Conservation (phyloP, 192 early-diverging fungal species). For the Rhizoclosmatium sp. region DNA sequence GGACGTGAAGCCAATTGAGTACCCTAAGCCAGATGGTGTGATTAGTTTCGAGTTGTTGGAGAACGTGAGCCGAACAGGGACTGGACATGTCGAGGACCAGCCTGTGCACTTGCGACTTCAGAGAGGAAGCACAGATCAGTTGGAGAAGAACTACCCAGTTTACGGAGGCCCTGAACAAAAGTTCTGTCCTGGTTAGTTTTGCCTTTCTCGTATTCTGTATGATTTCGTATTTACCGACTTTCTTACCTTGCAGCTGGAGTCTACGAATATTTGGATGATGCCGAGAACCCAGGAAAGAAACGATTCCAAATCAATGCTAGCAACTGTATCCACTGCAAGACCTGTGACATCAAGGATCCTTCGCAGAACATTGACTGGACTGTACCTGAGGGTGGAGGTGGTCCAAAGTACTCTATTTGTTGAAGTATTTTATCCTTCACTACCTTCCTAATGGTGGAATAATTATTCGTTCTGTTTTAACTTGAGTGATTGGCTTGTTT, state of each 20-base stretch:
- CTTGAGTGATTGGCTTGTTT: too few relatives aligned
- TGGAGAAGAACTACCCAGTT: conserved; percentile 83
- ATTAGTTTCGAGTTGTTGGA: conserved; percentile 96
- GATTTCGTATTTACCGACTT: conserved; percentile 16
- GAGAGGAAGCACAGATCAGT: conserved; percentile 75
- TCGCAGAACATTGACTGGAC: conserved; percentile 99
- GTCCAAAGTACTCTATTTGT: conserved; percentile 73
- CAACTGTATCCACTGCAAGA: conserved; percentile 99
- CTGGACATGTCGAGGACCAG: conserved; percentile 94
- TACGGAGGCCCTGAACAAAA: conserved; percentile 94
- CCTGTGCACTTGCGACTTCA: conserved; percentile 88
- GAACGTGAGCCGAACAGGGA: conserved; percentile 90
- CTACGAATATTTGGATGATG: conserved; percentile 97
- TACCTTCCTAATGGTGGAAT: too few relatives aligned
- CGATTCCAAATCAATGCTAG: conserved; percentile 90
- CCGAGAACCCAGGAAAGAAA: conserved; percentile 82
- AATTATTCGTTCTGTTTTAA: too few relatives aligned
- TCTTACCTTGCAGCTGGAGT: conserved; percentile 75
- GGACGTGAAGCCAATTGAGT: conserved; percentile 82
- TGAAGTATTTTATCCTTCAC: not conserved
- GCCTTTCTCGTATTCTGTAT: conserved; percentile 12
- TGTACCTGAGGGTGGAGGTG: conserved; percentile 88
- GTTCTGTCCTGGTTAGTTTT: conserved; percentile 87
- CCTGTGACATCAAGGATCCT: conserved; percentile 99
- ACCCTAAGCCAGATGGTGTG: conserved; percentile 96